Conservation (phyloP, 139 green algal genomes). For the Pycnococcus provasolii region DNA sequence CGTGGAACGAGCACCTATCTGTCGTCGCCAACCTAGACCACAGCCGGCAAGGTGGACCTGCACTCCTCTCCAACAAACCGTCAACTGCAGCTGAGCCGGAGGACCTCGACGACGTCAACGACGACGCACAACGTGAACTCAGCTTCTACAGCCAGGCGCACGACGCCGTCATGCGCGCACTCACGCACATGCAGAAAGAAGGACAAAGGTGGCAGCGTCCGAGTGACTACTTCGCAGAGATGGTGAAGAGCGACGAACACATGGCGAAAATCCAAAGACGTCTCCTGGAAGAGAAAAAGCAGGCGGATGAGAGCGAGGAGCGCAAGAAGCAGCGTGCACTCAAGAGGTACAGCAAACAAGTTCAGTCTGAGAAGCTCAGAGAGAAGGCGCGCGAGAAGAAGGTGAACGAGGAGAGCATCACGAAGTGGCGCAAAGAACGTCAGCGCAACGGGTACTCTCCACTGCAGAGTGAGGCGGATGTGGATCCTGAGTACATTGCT, state of each 20-base stretch:
- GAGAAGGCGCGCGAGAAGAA: conserved; percentile 76
- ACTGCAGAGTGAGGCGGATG: too few species aligned
- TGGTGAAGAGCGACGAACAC: conserved; percentile 94
- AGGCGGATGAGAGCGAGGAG: conserved; percentile 63
- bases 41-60: too few species aligned
- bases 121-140: conserved; percentile 82
- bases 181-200: too few species aligned
- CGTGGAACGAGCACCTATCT: conserved; percentile 36
- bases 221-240: conserved; percentile 93
- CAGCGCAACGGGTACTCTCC: conserved; percentile 28
- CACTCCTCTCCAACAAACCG: too few species aligned
- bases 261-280: conserved; percentile 82
- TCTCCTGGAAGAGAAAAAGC: conserved; percentile 70
- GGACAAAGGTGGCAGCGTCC: conserved; percentile 38
- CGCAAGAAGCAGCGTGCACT: conserved; percentile 72
- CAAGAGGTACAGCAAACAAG: conserved; percentile 84
- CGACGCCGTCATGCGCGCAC: too few species aligned
- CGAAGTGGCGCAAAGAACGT: conserved; percentile 67
- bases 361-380: conserved; percentile 72
- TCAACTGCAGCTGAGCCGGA: neutral
- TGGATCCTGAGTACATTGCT: too few species aligned
- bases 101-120: conserved; percentile 53
- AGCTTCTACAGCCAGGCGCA: conserved; percentile 85
- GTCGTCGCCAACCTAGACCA: neutral
- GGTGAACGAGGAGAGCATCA: conserved; percentile 56